Evolutionary conservation across 257 asterid genomes (phyloP).

Genomic region (Salvia splendens): DNA sequence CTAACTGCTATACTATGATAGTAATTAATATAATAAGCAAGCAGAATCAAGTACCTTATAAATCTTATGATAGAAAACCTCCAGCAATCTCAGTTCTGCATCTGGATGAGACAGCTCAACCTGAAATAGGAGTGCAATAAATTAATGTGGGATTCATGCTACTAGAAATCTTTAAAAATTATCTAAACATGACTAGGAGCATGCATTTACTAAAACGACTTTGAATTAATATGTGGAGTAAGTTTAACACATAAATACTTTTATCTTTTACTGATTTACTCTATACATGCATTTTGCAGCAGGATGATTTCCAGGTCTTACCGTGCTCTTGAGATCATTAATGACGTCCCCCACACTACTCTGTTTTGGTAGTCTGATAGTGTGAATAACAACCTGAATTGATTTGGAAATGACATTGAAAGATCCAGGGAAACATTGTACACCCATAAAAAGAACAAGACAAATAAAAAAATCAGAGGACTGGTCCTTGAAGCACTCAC

Average conservation of each 20-base stretch:
- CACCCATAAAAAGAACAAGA: background rate
- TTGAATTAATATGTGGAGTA: background rate
- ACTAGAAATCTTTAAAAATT: background rate
- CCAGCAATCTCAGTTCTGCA: constrained; percentile 80
- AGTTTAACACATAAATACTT: background rate
- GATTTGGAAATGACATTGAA: constrained; percentile 24
- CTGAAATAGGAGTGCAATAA: constrained; percentile 41
- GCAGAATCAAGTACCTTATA: constrained; percentile 53
- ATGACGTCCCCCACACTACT: constrained; percentile 81
- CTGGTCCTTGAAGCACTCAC: constrained; percentile 44
- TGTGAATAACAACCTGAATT: constrained; percentile 68
- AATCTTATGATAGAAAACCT: constrained; percentile 81
- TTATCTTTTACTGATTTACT: background rate
- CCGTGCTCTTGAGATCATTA: constrained; percentile 71
- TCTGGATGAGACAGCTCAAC: constrained; percentile 75
- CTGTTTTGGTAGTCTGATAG: constrained; percentile 79
- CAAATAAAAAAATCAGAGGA: background rate
- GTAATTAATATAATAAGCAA: constrained; percentile 9
- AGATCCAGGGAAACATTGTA: constrained; percentile 15
- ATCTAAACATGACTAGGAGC: constrained; percentile 6
- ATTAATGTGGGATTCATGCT: constrained; percentile 19
- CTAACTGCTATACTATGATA: constrained; percentile 3
- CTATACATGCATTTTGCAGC: constrained; percentile 6
- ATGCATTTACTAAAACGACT: background rate
- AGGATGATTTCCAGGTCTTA: constrained; percentile 31